Conservation (phyloP, 257 asterid genomes). For the Nicotiana knightiana region DNA sequence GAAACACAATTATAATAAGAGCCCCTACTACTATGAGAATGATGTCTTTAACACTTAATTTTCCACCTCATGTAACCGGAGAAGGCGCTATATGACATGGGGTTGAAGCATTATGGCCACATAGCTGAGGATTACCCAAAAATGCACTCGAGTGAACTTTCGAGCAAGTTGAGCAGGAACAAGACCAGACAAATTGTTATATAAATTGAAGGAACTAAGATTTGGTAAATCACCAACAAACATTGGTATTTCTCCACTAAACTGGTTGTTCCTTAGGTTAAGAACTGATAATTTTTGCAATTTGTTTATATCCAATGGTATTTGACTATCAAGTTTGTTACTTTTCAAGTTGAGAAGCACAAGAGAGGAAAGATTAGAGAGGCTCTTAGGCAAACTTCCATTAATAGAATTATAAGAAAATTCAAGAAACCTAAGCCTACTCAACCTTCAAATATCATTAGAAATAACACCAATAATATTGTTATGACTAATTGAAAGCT, state of each 20-base stretch:
- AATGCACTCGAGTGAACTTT: conserved; percentile 67
- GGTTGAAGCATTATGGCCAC: conserved; percentile 52
- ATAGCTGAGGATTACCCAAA: conserved; percentile 58
- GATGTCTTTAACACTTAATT: conserved; percentile 57
- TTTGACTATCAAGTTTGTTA: conserved; percentile 18
- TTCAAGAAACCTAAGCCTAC: conserved; percentile 41
- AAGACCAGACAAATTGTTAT: conserved; percentile 69
- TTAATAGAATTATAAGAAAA: conserved; percentile 47
- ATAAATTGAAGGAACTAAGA: conserved; percentile 64
- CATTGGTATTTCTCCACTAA: conserved; percentile 63
- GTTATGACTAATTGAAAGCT: conserved; percentile 39
- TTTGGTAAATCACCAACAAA: conserved; percentile 51
- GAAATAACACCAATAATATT: conserved; percentile 37
- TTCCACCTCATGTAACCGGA: conserved; percentile 30
- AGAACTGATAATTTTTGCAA: conserved; percentile 46
- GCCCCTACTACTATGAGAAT: conserved; percentile 69
- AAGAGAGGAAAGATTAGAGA: conserved; percentile 36
- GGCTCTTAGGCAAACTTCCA: conserved; percentile 47
- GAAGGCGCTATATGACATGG: conserved; percentile 35
- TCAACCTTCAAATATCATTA: conserved; percentile 35
- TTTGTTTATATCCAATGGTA: conserved; percentile 19
- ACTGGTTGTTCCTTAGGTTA: conserved; percentile 39
- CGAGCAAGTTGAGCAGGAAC: conserved; percentile 55
- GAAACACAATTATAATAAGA: conserved; percentile 44
- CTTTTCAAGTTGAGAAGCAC: conserved; percentile 23